Conservation (phyloP, 768 basidiomycete genomes). For the Suillus ampliporus region DNA sequence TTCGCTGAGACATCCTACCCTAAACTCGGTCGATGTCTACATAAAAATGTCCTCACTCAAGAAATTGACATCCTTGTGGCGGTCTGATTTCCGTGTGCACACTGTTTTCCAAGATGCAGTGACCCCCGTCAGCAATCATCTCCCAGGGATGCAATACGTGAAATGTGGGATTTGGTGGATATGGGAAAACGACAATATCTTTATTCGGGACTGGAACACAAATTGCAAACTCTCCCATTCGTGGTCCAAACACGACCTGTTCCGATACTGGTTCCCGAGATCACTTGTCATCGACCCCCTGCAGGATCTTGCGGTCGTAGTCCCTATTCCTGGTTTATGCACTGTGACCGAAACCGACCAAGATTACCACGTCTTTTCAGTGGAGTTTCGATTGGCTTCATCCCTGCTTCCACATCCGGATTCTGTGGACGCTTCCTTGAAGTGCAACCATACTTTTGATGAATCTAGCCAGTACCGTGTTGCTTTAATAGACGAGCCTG, state of each 20-base stretch:
- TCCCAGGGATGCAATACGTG: neutral
- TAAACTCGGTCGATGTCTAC: neutral
- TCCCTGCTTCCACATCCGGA: neutral
- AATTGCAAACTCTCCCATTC: neutral
- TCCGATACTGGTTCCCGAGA: too few relatives aligned
- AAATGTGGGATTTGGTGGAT: conserved; percentile 7
- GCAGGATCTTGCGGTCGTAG: neutral
- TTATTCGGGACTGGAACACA: conserved; percentile 4
- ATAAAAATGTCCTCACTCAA: conserved; percentile 1
- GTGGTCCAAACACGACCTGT: neutral
- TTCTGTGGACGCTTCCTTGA: neutral
- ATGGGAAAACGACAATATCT: neutral
- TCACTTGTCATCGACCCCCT: neutral
- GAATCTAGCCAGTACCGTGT: neutral
- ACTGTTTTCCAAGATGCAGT: neutral
- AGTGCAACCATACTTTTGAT: conserved; percentile 4
- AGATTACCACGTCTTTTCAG: neutral
- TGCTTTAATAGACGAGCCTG: neutral
- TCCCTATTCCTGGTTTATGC: neutral
- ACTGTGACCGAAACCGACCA: neutral
- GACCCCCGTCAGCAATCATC: neutral
- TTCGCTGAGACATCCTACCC: neutral
- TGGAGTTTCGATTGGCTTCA: neutral
- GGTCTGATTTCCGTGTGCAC: neutral
- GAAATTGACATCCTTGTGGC: neutral